A percentile compares a stretch with the other conserved stretches of the same genome.
These are phyloP conservation scores for Ascochyta lentis DNA, from an alignment of 2,329 filamentous ascomycete species.

Conservation along the genomic window DNA sequence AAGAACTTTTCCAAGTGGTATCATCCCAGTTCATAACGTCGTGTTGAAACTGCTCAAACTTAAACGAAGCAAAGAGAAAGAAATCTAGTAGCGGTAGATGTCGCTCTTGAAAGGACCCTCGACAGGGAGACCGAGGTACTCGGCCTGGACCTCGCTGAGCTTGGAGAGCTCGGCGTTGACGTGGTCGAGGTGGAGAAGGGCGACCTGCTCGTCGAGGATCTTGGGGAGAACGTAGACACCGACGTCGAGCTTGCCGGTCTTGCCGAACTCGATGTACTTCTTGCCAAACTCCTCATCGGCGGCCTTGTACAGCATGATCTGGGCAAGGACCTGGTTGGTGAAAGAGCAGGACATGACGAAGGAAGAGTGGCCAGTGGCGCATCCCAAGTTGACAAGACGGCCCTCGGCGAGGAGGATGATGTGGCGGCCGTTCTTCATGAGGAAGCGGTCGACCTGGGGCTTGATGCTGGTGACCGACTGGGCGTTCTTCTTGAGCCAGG, in stretches of 20 bases:
- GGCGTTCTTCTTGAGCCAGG: slow-evolving; percentile 98
- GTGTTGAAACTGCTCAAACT: slow-evolving; percentile 58
- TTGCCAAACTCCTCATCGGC: slow-evolving; percentile 83
- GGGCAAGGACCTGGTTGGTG: slow-evolving; percentile 99
- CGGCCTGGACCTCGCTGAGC: slow-evolving; percentile 84
- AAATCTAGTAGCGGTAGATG: slow-evolving; percentile 67
- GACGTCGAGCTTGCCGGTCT: slow-evolving; percentile 85
- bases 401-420: slow-evolving; percentile 99
- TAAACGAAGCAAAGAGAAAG: slow-evolving; percentile 29
- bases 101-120: slow-evolving; percentile 97
- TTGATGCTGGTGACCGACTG: slow-evolving; percentile 97
- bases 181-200: slow-evolving; percentile 89
- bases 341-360: slow-evolving; percentile 99
- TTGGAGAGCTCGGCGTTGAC: slow-evolving; percentile 92
- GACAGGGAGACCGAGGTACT: slow-evolving; percentile 86
- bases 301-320: slow-evolving; percentile 98
- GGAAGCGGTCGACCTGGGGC: slow-evolving; percentile 98
- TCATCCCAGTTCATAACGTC: slow-evolving; percentile 66
- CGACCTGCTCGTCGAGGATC: slow-evolving; percentile 99
- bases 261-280: slow-evolving; percentile 97
- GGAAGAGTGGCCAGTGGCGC: slow-evolving; percentile 97
- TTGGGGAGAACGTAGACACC: slow-evolving; percentile 98
- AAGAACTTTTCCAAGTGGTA: slow-evolving; percentile 60
- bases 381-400: slow-evolving; percentile 98
- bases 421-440: slow-evolving; percentile 91